Base-by-base conservation (phyloP, 495 filamentous ascomycete species). In the Tuber microsphaerosporum region DNA sequence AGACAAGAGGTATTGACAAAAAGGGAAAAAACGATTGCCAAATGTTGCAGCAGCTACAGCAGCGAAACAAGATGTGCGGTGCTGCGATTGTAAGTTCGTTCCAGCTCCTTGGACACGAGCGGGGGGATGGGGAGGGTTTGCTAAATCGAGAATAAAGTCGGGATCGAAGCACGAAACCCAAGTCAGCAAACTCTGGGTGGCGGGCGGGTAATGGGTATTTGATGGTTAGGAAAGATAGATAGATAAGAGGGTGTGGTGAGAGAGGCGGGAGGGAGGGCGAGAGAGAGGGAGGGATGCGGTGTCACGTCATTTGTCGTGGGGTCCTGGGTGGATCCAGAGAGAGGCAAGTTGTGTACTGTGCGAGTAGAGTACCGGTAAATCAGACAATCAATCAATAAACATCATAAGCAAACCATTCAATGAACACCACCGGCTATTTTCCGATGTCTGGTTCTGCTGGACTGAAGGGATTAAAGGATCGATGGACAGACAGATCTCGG, bases 231-330 rank as follows among this genome's bases (percentile, higher is more conserved):
- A 31, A 71, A 76, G 73, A 46, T 42, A 46, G 45, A 44, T 42
- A 71, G 70, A 75, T 61, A 78, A 74, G 72, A 74, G 72, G 71
- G 75, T 44, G 72, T 48, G 34, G 48, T 73, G 68, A 22, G 51
- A 61, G 72, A 39, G 19, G 41, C 70, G 39, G 10, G n/a, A 56
- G 65, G 22, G 56, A 41, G 72, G 51, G 12, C 16, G 56, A 10
- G 37, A 43, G 31, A 41, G 73, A 48, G 45, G 73, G 56, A 69
- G 41, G 14, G 61, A 74, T 34, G 77, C 73, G 72, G 77, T 79
- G 76, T 79, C 77, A 75, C 77, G 77, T 79, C 77, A 79, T 79
- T 65, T 79, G 76, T 79, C 77, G 73, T 56, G 78, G 76, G 76
- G 71, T 69, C 76, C 77, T 79, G 69, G 65, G 70, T 79, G 77